phyloP scores from a whole-genome alignment of 139 green algal species.

The Eudorina sp. region DNA sequence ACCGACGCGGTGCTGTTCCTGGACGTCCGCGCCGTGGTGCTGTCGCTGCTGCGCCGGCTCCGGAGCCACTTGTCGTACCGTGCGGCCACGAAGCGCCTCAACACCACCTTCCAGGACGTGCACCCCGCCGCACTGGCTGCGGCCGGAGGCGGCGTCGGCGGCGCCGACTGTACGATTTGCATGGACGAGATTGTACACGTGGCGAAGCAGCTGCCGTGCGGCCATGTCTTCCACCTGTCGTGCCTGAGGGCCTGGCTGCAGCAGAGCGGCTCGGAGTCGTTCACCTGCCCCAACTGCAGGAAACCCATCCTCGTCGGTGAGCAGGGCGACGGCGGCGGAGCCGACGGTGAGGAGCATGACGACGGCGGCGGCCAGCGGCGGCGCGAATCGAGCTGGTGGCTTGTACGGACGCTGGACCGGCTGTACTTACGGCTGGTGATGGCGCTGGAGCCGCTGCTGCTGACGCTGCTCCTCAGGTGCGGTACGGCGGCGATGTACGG shows the following conservation, averaged over 20 bases:
- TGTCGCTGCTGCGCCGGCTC: constrained; percentile 52
- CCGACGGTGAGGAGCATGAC: neutral
- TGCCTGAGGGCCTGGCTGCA: constrained; percentile 79
- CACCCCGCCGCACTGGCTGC: constrained; percentile 1
- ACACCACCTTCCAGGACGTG: constrained; percentile 67
- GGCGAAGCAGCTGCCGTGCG: constrained; percentile 62
- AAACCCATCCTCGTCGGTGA: constrained; percentile 37
- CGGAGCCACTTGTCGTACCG: constrained; percentile 54
- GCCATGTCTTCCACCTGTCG: constrained; percentile 71
- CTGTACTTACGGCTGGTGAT: constrained; percentile 7
- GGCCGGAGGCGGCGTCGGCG: neutral
- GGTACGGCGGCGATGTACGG: neutral
- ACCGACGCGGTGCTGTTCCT: constrained; percentile 69
- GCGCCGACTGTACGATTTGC: constrained; percentile 35
- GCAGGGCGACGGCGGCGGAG: neutral
- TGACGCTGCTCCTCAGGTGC: constrained; percentile 18
- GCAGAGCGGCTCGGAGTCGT: constrained; percentile 66
- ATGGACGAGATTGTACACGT: constrained; percentile 19
- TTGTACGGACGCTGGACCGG: neutral
- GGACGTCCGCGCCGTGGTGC: constrained; percentile 58
- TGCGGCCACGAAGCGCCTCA: constrained; percentile 61
- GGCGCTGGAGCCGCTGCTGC: constrained; percentile 21
- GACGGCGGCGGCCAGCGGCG: neutral
- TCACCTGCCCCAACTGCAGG: constrained; percentile 74
- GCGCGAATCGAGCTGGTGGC: neutral